A percentile compares a stretch with the other conserved stretches of the same genome.
These are phyloP conservation scores for Dactylellina parvicollis DNA, from an alignment of 2,329 filamentous ascomycete species.

Conservation along the genomic window DNA sequence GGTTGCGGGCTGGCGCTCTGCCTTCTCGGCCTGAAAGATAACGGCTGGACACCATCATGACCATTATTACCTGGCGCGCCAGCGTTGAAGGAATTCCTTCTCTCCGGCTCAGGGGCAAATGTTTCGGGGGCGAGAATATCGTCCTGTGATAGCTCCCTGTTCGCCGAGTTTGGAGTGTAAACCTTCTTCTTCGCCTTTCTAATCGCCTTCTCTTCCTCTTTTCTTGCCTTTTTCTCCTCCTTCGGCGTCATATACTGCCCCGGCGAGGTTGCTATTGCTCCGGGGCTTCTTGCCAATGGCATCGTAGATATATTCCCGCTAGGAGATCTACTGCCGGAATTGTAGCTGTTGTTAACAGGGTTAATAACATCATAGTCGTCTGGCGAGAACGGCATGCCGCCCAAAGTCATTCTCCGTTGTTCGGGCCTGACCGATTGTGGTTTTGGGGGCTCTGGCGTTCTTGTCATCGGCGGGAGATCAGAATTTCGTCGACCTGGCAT, in stretches of 20 bases:
- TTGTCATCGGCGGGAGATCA: conserved; percentile 25
- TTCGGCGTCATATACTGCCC: conserved; percentile 51
- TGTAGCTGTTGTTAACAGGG: conserved; percentile 41
- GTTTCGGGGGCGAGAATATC: conserved; percentile 57
- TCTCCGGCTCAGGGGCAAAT: conserved; percentile 57
- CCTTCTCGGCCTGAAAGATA: conserved; percentile 39
- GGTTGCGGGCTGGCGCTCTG: conserved; percentile 41
- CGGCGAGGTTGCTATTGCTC: conserved; percentile 36
- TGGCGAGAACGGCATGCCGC: conserved; percentile 57
- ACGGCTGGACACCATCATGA: conserved; percentile 23
- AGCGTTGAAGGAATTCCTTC: conserved; percentile 23
- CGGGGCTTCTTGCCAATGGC: conserved; percentile 45
- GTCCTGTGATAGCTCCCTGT: conserved; percentile 55
- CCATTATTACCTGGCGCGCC: neutral
- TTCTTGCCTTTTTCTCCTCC: conserved; percentile 42
- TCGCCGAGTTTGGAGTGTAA: conserved; percentile 53
- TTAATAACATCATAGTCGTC: conserved; percentile 58
- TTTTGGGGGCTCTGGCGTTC: conserved; percentile 37
- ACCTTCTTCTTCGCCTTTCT: conserved; percentile 56
- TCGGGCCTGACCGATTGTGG: conserved; percentile 22
- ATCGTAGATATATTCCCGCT: conserved; percentile 47
- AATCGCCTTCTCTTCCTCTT: conserved; percentile 49
- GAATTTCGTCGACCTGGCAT: conserved; percentile 44
- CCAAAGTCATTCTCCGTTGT: conserved; percentile 50
- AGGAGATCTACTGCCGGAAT: conserved; percentile 34